A percentile compares a stretch with the other conserved stretches of the same genome.
Evolutionary conservation across 169 alveolate species (phyloP).

Genomic region (Ichthyophthirius multifiliis): DNA sequence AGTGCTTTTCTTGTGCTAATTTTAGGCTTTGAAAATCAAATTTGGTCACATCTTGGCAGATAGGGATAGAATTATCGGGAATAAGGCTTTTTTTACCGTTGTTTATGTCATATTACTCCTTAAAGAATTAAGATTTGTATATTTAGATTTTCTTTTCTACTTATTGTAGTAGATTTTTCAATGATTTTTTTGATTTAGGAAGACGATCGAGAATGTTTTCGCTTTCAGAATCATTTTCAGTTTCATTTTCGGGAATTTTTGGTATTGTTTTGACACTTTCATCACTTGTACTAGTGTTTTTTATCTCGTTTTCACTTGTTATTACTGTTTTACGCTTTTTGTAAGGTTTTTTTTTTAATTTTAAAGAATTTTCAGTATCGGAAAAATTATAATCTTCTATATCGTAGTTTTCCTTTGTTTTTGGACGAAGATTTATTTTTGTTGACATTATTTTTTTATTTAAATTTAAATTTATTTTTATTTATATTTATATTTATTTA

Average conservation of each 20-base stretch:
- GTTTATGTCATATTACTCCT: conserved; percentile 13
- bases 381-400: too few species aligned
- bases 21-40: conserved; percentile 31
- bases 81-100: conserved; percentile 14
- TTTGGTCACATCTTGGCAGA: conserved; percentile 42
- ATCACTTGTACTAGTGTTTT: neutral
- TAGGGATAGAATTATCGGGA: conserved; percentile 42
- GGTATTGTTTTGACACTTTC: neutral
- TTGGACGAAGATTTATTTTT: too few species aligned
- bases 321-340: neutral
- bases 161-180: neutral
- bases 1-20: conserved; percentile 29
- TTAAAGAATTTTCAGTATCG: neutral
- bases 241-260: conserved; percentile 11
- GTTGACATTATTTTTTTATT: too few species aligned
- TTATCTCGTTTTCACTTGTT: neutral
- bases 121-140: conserved; percentile 28
- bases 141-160: conserved; percentile 25
- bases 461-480: too few species aligned
- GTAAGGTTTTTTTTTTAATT: neutral
- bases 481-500: too few species aligned
- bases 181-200: conserved; percentile 7
- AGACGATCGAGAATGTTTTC: conserved; percentile 29
- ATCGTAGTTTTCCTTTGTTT: too few species aligned
- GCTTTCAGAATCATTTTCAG: conserved; percentile 2